phyloP scores from a whole-genome alignment of 192 early-diverging fungal species.

The Backusella tuberculispora region DNA sequence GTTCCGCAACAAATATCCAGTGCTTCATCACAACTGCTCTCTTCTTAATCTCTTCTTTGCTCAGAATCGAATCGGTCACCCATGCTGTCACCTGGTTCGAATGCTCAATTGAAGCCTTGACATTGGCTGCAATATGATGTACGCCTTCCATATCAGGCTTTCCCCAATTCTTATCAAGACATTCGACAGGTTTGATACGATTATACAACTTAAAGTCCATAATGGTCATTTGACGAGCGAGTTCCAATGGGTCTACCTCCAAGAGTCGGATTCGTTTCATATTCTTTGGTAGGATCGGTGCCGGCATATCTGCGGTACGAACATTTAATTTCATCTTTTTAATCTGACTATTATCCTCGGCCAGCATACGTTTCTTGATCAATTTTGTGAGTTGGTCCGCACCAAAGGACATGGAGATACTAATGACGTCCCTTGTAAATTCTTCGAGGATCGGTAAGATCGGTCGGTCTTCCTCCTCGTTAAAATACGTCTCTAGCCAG shows the following conservation, averaged over 20 bases:
- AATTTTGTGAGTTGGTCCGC: slow-evolving; percentile 35
- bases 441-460: slow-evolving; percentile 23
- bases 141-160: slow-evolving; percentile 55
- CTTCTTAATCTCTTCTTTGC: slow-evolving; percentile 80
- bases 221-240: slow-evolving; percentile 96
- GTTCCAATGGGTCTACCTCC: slow-evolving; percentile 88
- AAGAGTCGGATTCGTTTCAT: slow-evolving; percentile 77
- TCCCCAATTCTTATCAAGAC: slow-evolving; percentile 86
- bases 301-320: slow-evolving; percentile 62
- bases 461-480: slow-evolving; percentile 69
- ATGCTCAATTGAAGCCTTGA: slow-evolving; percentile 84
- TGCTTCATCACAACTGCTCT: slow-evolving; percentile 79
- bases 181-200: slow-evolving; percentile 85
- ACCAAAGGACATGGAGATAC: slow-evolving; percentile 38
- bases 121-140: slow-evolving; percentile 68
- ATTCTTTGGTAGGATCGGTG: slow-evolving; percentile 80
- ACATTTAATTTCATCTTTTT: slow-evolving; percentile 70
- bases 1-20: slow-evolving; percentile 79
- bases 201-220: slow-evolving; percentile 81
- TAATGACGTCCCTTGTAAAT: slow-evolving; percentile 32
- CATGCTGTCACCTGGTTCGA: slow-evolving; percentile 86
- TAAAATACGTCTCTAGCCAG: slow-evolving; percentile 88
- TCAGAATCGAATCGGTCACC: slow-evolving; percentile 84
- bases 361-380: slow-evolving; percentile 39
- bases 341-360: slow-evolving; percentile 53